Percentiles rank a stretch among this genome's conserved stretches.
phyloP scores from a whole-genome alignment of 1,284 basidiomycete genomes.

The Ustilago sp. region DNA sequence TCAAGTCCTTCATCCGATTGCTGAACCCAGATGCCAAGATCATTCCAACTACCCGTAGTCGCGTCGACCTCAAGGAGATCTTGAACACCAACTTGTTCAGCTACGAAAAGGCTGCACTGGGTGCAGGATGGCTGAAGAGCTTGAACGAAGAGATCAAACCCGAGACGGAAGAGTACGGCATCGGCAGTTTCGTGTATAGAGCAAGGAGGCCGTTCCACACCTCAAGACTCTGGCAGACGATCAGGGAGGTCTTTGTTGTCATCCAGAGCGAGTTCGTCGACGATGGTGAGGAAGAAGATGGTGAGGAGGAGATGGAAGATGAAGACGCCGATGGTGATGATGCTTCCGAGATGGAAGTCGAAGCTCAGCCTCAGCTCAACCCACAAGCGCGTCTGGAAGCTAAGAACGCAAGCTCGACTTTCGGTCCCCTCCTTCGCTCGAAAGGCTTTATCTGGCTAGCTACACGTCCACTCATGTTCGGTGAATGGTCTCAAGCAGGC shows the following conservation, averaged over 20 bases:
- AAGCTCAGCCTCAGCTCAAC: constrained; percentile 71
- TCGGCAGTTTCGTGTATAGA: constrained; percentile 62
- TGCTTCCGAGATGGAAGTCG: constrained; percentile 33
- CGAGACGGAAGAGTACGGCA: constrained; percentile 70
- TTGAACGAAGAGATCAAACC: constrained; percentile 71
- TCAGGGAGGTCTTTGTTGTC: constrained; percentile 71
- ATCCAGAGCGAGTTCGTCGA: constrained; percentile 69
- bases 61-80: constrained; percentile 70
- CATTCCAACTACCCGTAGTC: constrained; percentile 67
- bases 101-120: constrained; percentile 71
- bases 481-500: constrained; percentile 72
- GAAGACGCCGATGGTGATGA: constrained; percentile 15
- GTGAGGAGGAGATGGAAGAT: constrained; percentile 18
- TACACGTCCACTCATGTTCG: constrained; percentile 66
- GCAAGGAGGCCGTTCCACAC: constrained; percentile 71
- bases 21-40: constrained; percentile 72
- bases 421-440: constrained; percentile 70
- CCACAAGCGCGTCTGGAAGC: constrained; percentile 69
- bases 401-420: constrained; percentile 70
- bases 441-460: constrained; percentile 72
- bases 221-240: constrained; percentile 70
- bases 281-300: constrained; percentile 60
- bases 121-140: constrained; percentile 72
- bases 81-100: constrained; percentile 69
- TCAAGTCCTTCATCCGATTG: constrained; percentile 68